A percentile compares a stretch with the other conserved stretches of the same genome.
These are phyloP conservation scores for Trichoderma endophyticum DNA, from an alignment of 2,329 filamentous ascomycete genomes.

Conservation along the genomic window DNA sequence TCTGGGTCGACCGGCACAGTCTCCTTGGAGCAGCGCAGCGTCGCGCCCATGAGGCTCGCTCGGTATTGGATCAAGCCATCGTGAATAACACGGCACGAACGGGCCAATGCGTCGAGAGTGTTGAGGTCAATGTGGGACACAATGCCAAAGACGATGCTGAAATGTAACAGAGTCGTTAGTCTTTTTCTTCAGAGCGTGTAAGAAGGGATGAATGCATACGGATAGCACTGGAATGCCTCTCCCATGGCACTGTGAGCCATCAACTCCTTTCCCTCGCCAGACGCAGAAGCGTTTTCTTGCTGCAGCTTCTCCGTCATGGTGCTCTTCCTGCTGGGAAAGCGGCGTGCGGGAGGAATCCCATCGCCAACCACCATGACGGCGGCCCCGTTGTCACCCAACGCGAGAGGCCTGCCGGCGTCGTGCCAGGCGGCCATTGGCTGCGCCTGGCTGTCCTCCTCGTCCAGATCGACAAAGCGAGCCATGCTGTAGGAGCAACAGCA, in stretches of 20 bases:
- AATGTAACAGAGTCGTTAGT: neutral
- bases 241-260: slow-evolving; percentile 25
- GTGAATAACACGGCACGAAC: slow-evolving; percentile 77
- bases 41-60: slow-evolving; percentile 66
- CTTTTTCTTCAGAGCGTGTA: neutral
- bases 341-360: neutral
- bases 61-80: slow-evolving; percentile 76
- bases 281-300: neutral
- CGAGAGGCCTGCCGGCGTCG: slow-evolving; percentile 2
- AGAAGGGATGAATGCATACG: slow-evolving; percentile 26
- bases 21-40: slow-evolving; percentile 78
- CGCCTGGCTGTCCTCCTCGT: slow-evolving; percentile 20
- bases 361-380: neutral
- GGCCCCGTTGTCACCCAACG: neutral
- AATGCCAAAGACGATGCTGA: slow-evolving; percentile 74
- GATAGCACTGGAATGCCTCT: slow-evolving; percentile 37
- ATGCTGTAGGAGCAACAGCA: slow-evolving; percentile 12
- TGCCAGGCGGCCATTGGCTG: slow-evolving; percentile 6
- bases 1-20: slow-evolving; percentile 51
- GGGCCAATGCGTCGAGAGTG: slow-evolving; percentile 77
- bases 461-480: slow-evolving; percentile 27
- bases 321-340: neutral
- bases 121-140: slow-evolving; percentile 80
- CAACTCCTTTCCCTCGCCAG: neutral
- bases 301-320: slow-evolving; percentile 1